These are phyloP conservation scores for Boletales sp. DNA, from an alignment of 768 basidiomycete genomes.

Conservation along the genomic window DNA sequence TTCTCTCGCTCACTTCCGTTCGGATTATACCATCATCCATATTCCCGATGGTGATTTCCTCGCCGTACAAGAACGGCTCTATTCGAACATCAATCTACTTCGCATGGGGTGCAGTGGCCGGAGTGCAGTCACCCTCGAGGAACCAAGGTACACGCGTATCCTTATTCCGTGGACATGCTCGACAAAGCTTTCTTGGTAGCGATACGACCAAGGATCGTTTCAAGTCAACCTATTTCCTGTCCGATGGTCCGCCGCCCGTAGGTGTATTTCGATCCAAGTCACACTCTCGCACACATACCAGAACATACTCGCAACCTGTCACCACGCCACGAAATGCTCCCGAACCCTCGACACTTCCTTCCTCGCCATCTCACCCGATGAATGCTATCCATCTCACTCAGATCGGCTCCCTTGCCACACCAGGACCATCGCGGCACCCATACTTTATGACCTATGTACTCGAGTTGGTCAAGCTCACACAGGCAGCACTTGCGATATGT, in stretches of 20 bases:
- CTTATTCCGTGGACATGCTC: conserved; percentile 5
- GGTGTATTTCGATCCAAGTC: conserved; percentile 26
- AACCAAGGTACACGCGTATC: conserved; percentile 48
- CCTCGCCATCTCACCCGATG: conserved; percentile 20
- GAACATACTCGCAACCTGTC: conserved; percentile 27
- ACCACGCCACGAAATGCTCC: conserved; percentile 20
- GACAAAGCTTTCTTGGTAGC: conserved; percentile 33
- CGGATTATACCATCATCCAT: conserved; percentile 81
- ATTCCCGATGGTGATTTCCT: conserved; percentile 68
- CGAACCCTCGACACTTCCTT: conserved; percentile 21
- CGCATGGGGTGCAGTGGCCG: conserved; percentile 85
- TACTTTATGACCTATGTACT: conserved; percentile 66
- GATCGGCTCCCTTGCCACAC: neutral
- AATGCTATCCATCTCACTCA: conserved; percentile 12
- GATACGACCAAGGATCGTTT: conserved; percentile 82
- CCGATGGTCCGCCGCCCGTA: conserved; percentile 32
- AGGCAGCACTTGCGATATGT: conserved; percentile 67
- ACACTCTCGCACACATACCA: conserved; percentile 28
- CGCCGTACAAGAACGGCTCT: conserved; percentile 61
- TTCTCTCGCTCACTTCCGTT: conserved; percentile 82
- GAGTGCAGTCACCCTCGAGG: conserved; percentile 70
- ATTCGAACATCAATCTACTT: conserved; percentile 77
- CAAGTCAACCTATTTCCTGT: conserved; percentile 62
- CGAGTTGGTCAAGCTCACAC: conserved; percentile 72
- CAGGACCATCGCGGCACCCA: conserved; percentile 24